Evolutionary conservation across 2,329 filamentous ascomycete genomes (phyloP), one percentile per base, ranked within the genome.

Genomic region (Colletotrichum sp.): DNA sequence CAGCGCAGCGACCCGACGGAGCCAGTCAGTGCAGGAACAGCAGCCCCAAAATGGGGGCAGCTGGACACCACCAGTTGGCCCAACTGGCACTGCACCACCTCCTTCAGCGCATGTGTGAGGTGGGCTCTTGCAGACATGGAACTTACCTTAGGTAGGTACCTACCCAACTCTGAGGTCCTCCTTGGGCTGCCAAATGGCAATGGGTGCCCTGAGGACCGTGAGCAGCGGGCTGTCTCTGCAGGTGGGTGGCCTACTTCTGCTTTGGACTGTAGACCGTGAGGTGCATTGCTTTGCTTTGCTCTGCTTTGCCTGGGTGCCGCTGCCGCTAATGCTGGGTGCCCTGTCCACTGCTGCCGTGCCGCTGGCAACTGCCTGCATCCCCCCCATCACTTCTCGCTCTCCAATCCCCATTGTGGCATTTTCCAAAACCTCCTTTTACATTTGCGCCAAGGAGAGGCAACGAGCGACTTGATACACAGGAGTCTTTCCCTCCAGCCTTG

Each of bases 11-110:
- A 71, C 74, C 71, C 52, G 19, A 59, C 57, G 19, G 63, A 65
- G 73, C 73, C 65, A 71, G 71, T 66, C 74, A 75, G 74, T 74
- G 72, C 71, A 74, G 72, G 71, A 75, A 67, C 71, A 70, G 67
- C 71, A 65, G 52, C 66, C 71, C 60, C 74, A 52, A 76, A 76
- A 74, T 71, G 68, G 60, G 72, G 30, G 25, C 25, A 66, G 8
- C 61, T 48, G 44, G 44, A 48, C 44, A 22, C 44, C 44, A 48
- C 11, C 44, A 48, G n/a, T 22, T 48, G 48, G 70, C 48, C 48
- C 60, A 44, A 65, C 28, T 52, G 61, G 15, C 59, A 27, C 44
- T 36, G 66, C n/a, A 30, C 65, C n/a, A 30, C 63, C 19, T 48
- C 39, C 19, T 44, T 44, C 39, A 44, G 39, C 39, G 39, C 39